These are phyloP conservation scores for Pythium oligandrum DNA, from an alignment of 352 stramenopile genomes.

Conservation along the genomic window DNA sequence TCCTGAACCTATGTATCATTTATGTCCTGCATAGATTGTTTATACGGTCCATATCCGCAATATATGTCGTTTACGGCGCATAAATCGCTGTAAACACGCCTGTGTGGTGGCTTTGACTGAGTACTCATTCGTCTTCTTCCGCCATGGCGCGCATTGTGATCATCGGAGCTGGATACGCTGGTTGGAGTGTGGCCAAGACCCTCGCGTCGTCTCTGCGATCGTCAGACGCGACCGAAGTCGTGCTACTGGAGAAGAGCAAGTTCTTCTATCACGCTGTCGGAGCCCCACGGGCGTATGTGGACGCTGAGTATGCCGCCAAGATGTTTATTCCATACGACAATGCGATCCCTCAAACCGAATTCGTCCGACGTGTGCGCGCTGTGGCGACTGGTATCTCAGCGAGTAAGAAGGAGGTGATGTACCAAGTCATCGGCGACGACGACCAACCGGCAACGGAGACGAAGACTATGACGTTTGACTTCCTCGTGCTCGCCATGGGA, in stretches of 20 bases:
- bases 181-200: constrained; percentile 27
- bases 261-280: constrained; percentile 37
- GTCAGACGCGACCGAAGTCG: constrained; percentile 22
- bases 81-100: too few species aligned
- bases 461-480: constrained; percentile 15
- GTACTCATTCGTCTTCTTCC: not conserved
- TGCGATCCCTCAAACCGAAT: constrained; percentile 19
- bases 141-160: constrained; percentile 26
- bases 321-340: constrained; percentile 36
- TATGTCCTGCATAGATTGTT: too few species aligned
- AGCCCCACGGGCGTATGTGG: constrained; percentile 30
- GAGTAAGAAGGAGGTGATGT: constrained; percentile 18
- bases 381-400: constrained; percentile 20
- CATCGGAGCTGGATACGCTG: constrained; percentile 25
- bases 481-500: constrained; percentile 15
- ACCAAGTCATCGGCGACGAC: constrained; percentile 17
- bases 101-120: too few species aligned
- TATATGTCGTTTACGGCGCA: too few species aligned
- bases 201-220: constrained; percentile 20
- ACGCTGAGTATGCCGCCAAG: constrained; percentile 24
- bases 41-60: too few species aligned
- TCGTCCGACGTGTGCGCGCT: constrained; percentile 18
- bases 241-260: constrained; percentile 35
- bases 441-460: constrained; percentile 10
- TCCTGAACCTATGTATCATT: too few species aligned